Evolutionary conservation across 208 protist species (phyloP), one percentile per base, ranked within the genome.

Genomic region (Trypanosoma cruzi): DNA sequence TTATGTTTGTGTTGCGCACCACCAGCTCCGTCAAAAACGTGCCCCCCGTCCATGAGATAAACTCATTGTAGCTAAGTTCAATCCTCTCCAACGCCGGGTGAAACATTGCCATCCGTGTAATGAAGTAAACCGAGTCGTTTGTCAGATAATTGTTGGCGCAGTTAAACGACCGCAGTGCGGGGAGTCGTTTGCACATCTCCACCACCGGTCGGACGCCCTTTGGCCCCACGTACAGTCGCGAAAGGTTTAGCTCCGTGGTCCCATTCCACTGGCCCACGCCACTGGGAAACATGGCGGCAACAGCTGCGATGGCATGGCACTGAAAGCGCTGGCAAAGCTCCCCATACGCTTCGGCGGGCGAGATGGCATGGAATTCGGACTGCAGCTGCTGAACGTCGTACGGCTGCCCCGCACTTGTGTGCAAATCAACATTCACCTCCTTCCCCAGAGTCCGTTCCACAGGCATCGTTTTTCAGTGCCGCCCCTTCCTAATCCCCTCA

Each of bases 41-140:
- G 34, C 84, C 90, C 11, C 85, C 87, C 1, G 71, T 91, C 88
- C 90, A 96, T 24, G 90, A 92, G 16, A 96, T 80, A 61, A 68
- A 79, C 48, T 78, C 67, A 67, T 96, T 96, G 18, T 56, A 34
- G 14, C 81, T 81, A 20, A 93, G 71, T 44, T 93, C 85, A 26
- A 96, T 63, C 26, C 60, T 63, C 64, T 81, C 75, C 13, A 96
- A 74, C 3, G 64, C 29, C 1, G 85, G 85, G 62, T 96, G 90
- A 36, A 64, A 53, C 31, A 80, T 29, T 11, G 88, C 80, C 78
- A 91, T 87, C 37, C 82, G 73, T 34, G 80, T 79, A 0, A 96
- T 29, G 60, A 64, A 49, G 71, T 80, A 93, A 22, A 88, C 81
- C 14, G 80, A 77, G 18, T 90, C 73, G 70, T 96, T 96, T 28